Evolutionary conservation across 257 asterid species (phyloP).

Genomic region (Primulina tabacum): DNA sequence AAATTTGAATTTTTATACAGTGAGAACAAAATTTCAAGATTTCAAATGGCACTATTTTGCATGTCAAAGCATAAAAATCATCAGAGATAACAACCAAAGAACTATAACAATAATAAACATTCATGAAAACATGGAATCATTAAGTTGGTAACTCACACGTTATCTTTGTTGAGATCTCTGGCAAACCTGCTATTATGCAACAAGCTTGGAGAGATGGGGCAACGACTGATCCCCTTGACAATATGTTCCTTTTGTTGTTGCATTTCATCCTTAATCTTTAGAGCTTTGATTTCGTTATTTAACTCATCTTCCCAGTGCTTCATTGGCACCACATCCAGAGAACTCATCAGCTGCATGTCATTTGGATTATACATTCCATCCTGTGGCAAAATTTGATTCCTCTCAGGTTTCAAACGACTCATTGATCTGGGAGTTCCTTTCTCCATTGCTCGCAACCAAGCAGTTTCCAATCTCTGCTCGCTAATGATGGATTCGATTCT

Average conservation of each 20-base stretch:
- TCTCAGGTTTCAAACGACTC: constrained; percentile 66
- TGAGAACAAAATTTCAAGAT: neutral
- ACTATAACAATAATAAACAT: neutral
- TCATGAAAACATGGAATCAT: neutral
- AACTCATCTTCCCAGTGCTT: constrained; percentile 79
- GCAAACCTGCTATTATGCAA: constrained; percentile 64
- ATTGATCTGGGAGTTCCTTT: constrained; percentile 68
- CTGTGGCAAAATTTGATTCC: constrained; percentile 93
- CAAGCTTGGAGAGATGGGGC: constrained; percentile 83
- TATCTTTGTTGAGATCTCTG: constrained; percentile 60
- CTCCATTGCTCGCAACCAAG: constrained; percentile 93
- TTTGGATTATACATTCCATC: constrained; percentile 46
- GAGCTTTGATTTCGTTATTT: constrained; percentile 58
- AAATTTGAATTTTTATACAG: neutral
- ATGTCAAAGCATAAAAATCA: neutral
- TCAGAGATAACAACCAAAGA: neutral
- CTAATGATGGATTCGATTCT: constrained; percentile 82
- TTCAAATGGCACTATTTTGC: neutral
- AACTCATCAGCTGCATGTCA: constrained; percentile 37
- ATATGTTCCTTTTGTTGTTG: constrained; percentile 41
- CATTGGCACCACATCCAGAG: constrained; percentile 34
- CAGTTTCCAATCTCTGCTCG: constrained; percentile 87
- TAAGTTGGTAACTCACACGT: constrained; percentile 47
- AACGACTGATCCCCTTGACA: constrained; percentile 42
- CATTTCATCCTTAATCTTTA: constrained; percentile 49